phyloP scores from a whole-genome alignment of 345 rosid genomes.

The Dovyalis caffra region DNA sequence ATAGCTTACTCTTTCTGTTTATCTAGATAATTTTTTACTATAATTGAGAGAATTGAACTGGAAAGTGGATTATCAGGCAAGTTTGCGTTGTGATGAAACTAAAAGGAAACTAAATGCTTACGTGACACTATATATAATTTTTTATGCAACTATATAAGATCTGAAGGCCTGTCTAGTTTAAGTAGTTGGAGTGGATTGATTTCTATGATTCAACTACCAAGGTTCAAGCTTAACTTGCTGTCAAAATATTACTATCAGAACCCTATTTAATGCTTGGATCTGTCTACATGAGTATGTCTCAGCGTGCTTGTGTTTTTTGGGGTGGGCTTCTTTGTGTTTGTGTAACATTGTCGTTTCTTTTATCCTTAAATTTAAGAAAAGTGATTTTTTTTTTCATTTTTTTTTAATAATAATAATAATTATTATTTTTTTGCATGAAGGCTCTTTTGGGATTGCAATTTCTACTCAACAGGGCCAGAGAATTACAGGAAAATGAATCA shows the following conservation, averaged over 20 bases:
- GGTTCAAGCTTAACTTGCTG: neutral
- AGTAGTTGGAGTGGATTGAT: too few relatives aligned
- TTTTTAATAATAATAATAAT: too few relatives aligned
- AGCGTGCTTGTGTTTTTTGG: neutral
- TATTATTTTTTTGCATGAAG: conserved; percentile 44
- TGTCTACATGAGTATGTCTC: neutral
- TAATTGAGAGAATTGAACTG: neutral
- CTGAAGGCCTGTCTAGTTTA: too few relatives aligned
- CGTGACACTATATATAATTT: too few relatives aligned
- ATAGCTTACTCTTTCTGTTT: neutral
- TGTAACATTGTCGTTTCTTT: neutral
- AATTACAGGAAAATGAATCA: conserved; percentile 64
- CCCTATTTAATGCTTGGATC: neutral
- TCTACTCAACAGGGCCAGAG: conserved; percentile 50
- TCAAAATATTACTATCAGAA: neutral
- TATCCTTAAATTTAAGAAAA: too few relatives aligned
- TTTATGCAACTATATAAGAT: too few relatives aligned
- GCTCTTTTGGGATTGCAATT: conserved; percentile 84
- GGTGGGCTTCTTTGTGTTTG: neutral
- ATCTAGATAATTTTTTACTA: neutral
- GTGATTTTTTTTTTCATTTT: too few relatives aligned
- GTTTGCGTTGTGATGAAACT: neutral
- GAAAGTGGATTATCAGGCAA: neutral
- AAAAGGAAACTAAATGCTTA: too few relatives aligned
- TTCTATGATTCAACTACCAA: too few relatives aligned